phyloP scores from a whole-genome alignment of 306 rosid species.

The cucumber (Cucumis sativus) region DNA sequence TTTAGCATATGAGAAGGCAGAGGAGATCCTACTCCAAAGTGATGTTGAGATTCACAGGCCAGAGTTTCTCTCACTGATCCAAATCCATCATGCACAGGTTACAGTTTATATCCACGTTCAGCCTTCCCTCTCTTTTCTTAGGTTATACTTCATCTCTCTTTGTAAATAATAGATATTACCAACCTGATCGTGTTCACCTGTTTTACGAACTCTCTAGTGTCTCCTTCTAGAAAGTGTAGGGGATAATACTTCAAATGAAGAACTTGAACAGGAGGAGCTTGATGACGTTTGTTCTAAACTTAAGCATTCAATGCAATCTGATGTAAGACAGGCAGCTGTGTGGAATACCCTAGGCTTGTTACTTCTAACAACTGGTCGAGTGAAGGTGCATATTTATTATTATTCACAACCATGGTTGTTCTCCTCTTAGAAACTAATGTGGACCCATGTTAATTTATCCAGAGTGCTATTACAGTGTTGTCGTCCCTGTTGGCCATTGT shows the following conservation, averaged over 20 bases:
- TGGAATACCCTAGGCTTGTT: slow-evolving; percentile 90
- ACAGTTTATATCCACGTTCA: not conserved
- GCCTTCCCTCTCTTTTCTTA: not conserved
- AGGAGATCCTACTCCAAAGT: slow-evolving; percentile 62
- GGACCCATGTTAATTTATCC: slow-evolving; percentile 13
- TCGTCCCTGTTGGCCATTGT: slow-evolving; percentile 63
- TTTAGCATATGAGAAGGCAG: slow-evolving; percentile 73
- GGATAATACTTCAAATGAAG: slow-evolving; percentile 61
- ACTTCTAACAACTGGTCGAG: slow-evolving; percentile 72
- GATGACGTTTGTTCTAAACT: slow-evolving; percentile 66
- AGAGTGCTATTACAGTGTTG: slow-evolving; percentile 81
- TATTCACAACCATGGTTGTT: not conserved
- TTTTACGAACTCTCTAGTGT: slow-evolving; percentile 50
- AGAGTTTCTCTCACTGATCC: slow-evolving; percentile 76
- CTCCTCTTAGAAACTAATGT: slow-evolving; percentile 16
- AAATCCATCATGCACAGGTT: slow-evolving; percentile 98
- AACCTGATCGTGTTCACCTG: slow-evolving; percentile 22
- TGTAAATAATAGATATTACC: slow-evolving; percentile 7
- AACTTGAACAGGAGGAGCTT: slow-evolving; percentile 73
- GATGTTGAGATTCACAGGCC: slow-evolving; percentile 72
- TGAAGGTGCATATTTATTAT: slow-evolving; percentile 40
- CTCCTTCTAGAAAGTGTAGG: slow-evolving; percentile 62
- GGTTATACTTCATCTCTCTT: not conserved
- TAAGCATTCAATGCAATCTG: slow-evolving; percentile 60
- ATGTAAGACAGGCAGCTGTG: slow-evolving; percentile 79